Conservation (phyloP, 192 early-diverging fungal genomes). For the Allomyces macrogynus region DNA sequence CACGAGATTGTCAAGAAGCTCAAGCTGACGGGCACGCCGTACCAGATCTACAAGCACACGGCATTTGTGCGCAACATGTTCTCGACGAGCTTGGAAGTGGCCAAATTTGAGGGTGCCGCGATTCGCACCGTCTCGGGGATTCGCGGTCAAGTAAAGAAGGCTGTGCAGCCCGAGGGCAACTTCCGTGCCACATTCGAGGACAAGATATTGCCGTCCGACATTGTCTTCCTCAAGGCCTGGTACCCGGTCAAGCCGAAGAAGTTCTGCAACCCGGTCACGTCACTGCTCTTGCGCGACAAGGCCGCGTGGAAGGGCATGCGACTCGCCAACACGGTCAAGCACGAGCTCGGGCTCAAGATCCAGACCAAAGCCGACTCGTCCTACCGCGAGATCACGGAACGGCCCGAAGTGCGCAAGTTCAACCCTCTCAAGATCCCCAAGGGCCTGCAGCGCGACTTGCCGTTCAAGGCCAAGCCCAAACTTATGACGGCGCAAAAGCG, state of each 20-base stretch:
- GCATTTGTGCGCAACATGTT: conserved; percentile 99
- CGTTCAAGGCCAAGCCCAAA: conserved; percentile 82
- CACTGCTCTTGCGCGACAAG: conserved; percentile 57
- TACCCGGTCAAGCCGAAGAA: conserved; percentile 84
- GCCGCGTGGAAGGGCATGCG: conserved; percentile 73
- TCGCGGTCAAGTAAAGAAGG: conserved; percentile 94
- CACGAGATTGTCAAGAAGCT: conserved; percentile 97
- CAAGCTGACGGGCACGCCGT: conserved; percentile 84
- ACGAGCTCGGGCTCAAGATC: conserved; percentile 34
- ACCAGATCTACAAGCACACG: conserved; percentile 92
- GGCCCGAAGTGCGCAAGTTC: conserved; percentile 50
- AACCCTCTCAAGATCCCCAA: conserved; percentile 65
- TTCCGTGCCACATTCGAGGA: conserved; percentile 99
- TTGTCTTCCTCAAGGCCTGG: conserved; percentile 93
- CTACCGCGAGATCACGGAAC: conserved; percentile 40
- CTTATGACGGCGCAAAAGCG: conserved; percentile 24
- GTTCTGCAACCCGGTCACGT: conserved; percentile 96
- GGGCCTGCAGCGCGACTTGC: conserved; percentile 55
- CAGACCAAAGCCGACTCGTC: conserved; percentile 64
- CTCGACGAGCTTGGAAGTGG: conserved; percentile 81
- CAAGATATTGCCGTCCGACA: conserved; percentile 75
- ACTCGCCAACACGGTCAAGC: conserved; percentile 62
- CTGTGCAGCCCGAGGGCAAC: conserved; percentile 55
- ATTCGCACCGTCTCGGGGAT: conserved; percentile 94
- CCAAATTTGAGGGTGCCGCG: conserved; percentile 91